Evolutionary conservation across 257 asterid genomes (phyloP), one percentile per base, ranked within the genome.

Genomic region (Solanum verrucosum): DNA sequence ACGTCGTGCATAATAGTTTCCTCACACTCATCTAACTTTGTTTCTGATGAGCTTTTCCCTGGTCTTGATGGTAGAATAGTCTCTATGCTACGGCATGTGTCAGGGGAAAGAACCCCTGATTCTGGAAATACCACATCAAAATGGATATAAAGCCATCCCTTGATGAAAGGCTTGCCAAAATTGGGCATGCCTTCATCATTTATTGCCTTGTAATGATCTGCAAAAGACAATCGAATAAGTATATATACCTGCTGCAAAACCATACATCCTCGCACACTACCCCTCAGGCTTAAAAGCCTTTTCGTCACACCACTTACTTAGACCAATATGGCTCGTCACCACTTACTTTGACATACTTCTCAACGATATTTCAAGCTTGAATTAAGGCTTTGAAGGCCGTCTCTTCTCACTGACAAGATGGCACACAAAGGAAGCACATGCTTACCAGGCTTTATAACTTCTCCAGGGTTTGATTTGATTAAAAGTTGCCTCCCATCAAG

Each of bases 171-270:
- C 90, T 89, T 90, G 34, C 86, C 86, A 56, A 87, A 87, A 12
- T 81, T 85, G 34, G 92, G 92, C 92, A 91, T 91, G 29, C 92
- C 93, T 68, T 91, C 93, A 15, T 88, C 92, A 75, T 87, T 86
- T 85, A 91, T 90, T 56, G 93, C 92, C 91, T 90, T 91, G 89
- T 74, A 84, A 31, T 90, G 90, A 88, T 90, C 92, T 90, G 88
- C 83, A 90, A 81, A 85, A 63, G 38, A 27, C 40, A 81, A 46
- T 37, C 1, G 42, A n/a, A 46, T 46, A 49, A 16, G 9, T 3
- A 46, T 46, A 46, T 81, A 29, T 25, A 18, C 85, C 16, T 12
- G 25, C 23, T 10, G 49, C 27, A 73, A 34, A 20, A 73, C 82
- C 27, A 73, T 73, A 73, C 27, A 35, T n/a, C 82, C 82, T 72